A percentile compares a stretch with the other conserved stretches of the same genome.
Evolutionary conservation across 2,329 filamentous ascomycete species (phyloP).

Genomic region (Alternaria triticina): DNA sequence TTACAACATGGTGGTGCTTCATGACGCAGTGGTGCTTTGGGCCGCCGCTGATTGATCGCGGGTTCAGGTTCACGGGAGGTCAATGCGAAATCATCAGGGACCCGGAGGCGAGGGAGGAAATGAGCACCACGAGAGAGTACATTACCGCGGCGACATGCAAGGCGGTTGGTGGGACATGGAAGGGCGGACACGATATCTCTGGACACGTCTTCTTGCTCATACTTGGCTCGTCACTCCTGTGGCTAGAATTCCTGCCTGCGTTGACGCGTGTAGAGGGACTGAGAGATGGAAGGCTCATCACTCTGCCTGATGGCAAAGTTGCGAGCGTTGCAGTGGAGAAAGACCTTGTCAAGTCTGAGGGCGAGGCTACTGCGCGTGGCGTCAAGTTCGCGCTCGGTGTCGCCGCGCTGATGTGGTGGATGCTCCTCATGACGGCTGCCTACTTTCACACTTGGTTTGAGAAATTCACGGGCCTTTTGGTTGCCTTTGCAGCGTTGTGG

Average conservation of each 20-base stretch:
- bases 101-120: conserved; percentile 56
- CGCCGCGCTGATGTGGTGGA: conserved; percentile 81
- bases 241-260: conserved; percentile 76
- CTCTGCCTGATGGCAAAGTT: conserved; percentile 70
- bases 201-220: conserved; percentile 95
- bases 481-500: conserved; percentile 55
- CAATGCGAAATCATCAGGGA: conserved; percentile 70
- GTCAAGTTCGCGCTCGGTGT: conserved; percentile 65
- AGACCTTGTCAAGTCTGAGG: conserved; percentile 48
- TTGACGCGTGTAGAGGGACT: conserved; percentile 57
- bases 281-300: conserved; percentile 69
- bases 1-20: conserved; percentile 81
- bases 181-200: conserved; percentile 93
- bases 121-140: conserved; percentile 56
- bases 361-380: conserved; percentile 53
- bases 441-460: conserved; percentile 99
- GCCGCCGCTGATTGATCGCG: conserved; percentile 84
- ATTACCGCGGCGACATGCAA: conserved; percentile 83
- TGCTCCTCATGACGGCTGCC: conserved; percentile 97
- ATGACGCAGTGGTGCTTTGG: conserved; percentile 98
- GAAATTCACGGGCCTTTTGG: conserved; percentile 68
- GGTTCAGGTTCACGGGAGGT: conserved; percentile 87
- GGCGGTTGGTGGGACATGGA: conserved; percentile 81
- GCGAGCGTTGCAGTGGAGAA: conserved; percentile 52
- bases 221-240: conserved; percentile 78